Percentiles rank a stretch among this genome's conserved stretches.
Conservation (phyloP, 1,139 yeast genomes). For the Kluyveromyces marxianus region DNA sequence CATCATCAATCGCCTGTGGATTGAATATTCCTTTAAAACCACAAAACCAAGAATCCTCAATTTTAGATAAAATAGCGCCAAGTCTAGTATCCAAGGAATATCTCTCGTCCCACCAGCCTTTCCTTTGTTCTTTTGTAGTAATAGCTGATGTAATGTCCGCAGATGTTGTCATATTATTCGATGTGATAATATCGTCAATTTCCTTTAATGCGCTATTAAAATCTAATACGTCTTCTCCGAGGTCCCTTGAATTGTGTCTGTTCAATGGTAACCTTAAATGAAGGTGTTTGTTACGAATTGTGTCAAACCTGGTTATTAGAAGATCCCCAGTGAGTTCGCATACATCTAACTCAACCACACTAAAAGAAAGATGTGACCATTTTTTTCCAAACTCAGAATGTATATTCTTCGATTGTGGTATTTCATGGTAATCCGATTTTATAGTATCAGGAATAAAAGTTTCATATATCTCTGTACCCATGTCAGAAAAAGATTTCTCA, state of each 20-base stretch:
- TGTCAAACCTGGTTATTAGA: constrained; percentile 41
- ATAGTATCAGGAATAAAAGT: constrained; percentile 8
- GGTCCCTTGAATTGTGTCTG: constrained; percentile 42
- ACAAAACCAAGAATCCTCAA: constrained; percentile 73
- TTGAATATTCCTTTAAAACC: constrained; percentile 63
- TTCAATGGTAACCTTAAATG: constrained; percentile 53
- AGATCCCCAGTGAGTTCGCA: constrained; percentile 53
- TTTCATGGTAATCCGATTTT: constrained; percentile 11
- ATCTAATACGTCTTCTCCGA: constrained; percentile 36
- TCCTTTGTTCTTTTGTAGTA: constrained; percentile 52
- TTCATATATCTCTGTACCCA: constrained; percentile 18
- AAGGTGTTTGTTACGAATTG: constrained; percentile 33
- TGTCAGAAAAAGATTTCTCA: constrained; percentile 17
- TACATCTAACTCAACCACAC: constrained; percentile 55
- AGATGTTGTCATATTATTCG: constrained; percentile 57
- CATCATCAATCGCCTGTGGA: constrained; percentile 26
- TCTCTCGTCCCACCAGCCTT: constrained; percentile 72
- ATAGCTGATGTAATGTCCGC: constrained; percentile 40
- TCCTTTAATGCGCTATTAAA: constrained; percentile 43
- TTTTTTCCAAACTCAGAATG: constrained; percentile 9
- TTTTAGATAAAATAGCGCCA: constrained; percentile 43
- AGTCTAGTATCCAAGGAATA: constrained; percentile 53
- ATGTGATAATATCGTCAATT: constrained; percentile 45
- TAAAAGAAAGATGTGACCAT: constrained; percentile 35
- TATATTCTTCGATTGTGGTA: constrained; percentile 3